phyloP scores from a whole-genome alignment of 1,284 basidiomycete species.

The Malassezia obtusa region DNA sequence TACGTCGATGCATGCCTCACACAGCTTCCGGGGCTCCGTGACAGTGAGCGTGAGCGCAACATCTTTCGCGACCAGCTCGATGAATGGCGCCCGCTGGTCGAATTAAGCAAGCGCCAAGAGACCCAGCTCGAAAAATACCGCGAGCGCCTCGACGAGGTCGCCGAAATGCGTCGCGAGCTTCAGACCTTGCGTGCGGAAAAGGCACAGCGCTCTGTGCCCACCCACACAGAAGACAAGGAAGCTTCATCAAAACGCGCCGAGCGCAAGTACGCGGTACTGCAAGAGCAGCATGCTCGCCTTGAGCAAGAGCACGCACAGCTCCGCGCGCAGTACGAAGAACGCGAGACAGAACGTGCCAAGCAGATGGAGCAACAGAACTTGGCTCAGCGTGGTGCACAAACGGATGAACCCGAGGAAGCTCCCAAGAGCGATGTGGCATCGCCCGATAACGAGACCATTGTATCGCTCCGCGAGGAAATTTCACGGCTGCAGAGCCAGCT shows the following conservation, averaged over 20 bases:
- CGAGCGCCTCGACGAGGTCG: not conserved
- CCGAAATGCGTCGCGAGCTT: slow-evolving; percentile 3
- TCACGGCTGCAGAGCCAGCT: not conserved
- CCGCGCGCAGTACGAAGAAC: no score
- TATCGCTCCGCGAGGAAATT: not conserved
- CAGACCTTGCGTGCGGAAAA: not conserved
- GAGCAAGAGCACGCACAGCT: not conserved
- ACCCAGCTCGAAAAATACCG: slow-evolving; percentile 1
- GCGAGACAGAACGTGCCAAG: no score
- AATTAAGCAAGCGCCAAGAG: slow-evolving; percentile 5
- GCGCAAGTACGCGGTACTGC: no score
- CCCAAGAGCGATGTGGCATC: not conserved
- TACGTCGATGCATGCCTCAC: not conserved
- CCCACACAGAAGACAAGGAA: no score
- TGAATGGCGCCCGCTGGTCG: slow-evolving; percentile 2
- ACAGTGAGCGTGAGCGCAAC: slow-evolving; percentile 7
- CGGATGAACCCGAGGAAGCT: no score
- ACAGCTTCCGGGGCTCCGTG: not conserved
- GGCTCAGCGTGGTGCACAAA: no score
- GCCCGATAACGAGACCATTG: not conserved
- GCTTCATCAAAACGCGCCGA: no score
- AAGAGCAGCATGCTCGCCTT: not conserved
- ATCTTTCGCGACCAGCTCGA: slow-evolving; percentile 8
- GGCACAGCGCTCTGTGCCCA: not conserved
- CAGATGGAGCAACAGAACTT: no score